A percentile compares a stretch with the other conserved stretches of the same genome.
Conservation (phyloP, 495 filamentous ascomycete species). For the Penicillium antarcticum region DNA sequence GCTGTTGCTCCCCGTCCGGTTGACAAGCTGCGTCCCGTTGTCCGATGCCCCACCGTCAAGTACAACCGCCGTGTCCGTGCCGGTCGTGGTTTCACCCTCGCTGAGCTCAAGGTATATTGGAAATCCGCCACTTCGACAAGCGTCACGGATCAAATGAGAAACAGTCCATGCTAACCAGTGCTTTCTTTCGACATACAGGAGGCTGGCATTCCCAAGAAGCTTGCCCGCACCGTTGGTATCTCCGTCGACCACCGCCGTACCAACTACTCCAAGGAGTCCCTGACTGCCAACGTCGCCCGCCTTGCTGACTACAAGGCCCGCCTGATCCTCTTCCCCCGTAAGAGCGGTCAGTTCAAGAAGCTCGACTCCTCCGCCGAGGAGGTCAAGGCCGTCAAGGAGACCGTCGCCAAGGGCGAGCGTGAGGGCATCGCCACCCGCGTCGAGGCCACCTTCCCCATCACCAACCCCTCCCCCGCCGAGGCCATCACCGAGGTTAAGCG, state of each 20-base stretch:
- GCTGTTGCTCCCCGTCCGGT: slow-evolving; percentile 92
- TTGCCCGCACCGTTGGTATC: slow-evolving; percentile 95
- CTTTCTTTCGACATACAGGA: slow-evolving; percentile 52
- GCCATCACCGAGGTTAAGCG: slow-evolving; percentile 77
- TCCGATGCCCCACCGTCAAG: slow-evolving; percentile 91
- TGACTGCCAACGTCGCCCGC: slow-evolving; percentile 89
- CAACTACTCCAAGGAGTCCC: slow-evolving; percentile 93
- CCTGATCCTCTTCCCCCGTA: slow-evolving; percentile 96
- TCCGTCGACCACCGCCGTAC: slow-evolving; percentile 91
- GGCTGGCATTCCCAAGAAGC: slow-evolving; percentile 90
- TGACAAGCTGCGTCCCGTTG: slow-evolving; percentile 93
- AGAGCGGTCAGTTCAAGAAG: slow-evolving; percentile 84
- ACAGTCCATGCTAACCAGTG: slow-evolving; percentile 10
- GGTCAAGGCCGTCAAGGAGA: slow-evolving; percentile 66
- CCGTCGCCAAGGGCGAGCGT: slow-evolving; percentile 49
- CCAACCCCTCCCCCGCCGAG: slow-evolving; percentile 54
- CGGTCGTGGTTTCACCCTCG: slow-evolving; percentile 93
- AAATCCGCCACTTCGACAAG: not conserved
- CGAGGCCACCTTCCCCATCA: slow-evolving; percentile 64
- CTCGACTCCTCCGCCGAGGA: slow-evolving; percentile 86
- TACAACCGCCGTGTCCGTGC: slow-evolving; percentile 98
- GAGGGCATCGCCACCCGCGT: slow-evolving; percentile 54
- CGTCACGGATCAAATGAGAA: not conserved
- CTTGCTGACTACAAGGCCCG: slow-evolving; percentile 93
- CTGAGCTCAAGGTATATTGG: slow-evolving; percentile 87